Evolutionary conservation across 1,284 basidiomycete species (phyloP), one percentile per base, ranked within the genome.

Genomic region (Phlebopus sp.): DNA sequence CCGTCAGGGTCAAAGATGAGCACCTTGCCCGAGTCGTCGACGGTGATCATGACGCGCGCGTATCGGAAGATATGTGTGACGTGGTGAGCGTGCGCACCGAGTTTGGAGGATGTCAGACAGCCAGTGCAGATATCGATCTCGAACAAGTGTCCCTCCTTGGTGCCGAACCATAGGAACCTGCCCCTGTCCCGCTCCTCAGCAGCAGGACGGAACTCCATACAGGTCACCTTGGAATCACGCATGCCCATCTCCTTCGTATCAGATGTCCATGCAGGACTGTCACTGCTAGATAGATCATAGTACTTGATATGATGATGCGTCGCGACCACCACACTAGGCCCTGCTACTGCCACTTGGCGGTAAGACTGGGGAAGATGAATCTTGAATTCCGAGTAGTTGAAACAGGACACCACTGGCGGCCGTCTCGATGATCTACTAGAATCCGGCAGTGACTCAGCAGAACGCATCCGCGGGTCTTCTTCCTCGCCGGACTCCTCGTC

Each of bases 11-110:
- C 69, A 66, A 85, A 97, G 1, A 93, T 76, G 8, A 90, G 75
- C 4, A 82, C 74, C 66, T 96, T 96, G 8, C 93, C 92, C 1
- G 68, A 72, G 39, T 94, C 92, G 63, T 97, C 93, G 14, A 94
- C 63, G 0, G 87, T 83, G 44, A 93, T 65, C 82, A 97, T 88
- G 14, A 72, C 71, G 2, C 74, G 64, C 0, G 79, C 79, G 57
- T 87, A 69, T 3, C 89, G 77, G 63, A 90, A 85, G 41, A 97
- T 87, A 55, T 84, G 73, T 1, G 77, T 77, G 42, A 97, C 75
- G 0, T 84, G 66, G 43, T 82, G 75, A 0, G 79, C 61, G 62
- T 96, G 93, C 0, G 79, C 78, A 13, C 73, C 70, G 10, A 76
- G 71, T 52, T 82, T 86, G 15, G 74, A 71, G 3, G 79, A 79